Evolutionary conservation across 2,329 filamentous ascomycete genomes (phyloP).

Genomic region (Sodiomyces alkalinus): DNA sequence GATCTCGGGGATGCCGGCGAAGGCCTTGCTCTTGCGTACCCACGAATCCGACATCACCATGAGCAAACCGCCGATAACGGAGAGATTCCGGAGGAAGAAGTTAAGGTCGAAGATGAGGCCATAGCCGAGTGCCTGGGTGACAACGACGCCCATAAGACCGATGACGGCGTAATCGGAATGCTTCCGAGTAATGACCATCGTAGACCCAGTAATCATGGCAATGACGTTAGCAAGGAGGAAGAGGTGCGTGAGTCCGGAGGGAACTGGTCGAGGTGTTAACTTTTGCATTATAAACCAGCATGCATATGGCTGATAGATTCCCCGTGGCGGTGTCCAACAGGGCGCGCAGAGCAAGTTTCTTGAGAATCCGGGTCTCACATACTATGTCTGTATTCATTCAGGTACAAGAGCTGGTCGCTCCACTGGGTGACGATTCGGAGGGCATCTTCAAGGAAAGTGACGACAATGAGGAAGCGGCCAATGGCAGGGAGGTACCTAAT

Average conservation of each 20-base stretch:
- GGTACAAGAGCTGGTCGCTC: constrained; percentile 84
- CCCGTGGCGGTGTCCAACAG: too few species aligned
- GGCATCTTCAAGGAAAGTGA: constrained; percentile 95
- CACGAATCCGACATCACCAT: constrained; percentile 98
- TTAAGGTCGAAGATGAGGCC: constrained; percentile 98
- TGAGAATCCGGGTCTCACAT: constrained; percentile 28
- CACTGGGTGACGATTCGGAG: constrained; percentile 96
- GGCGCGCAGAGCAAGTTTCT: too few species aligned
- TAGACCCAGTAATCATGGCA: constrained; percentile 70
- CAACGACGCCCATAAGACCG: constrained; percentile 78
- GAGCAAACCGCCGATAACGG: constrained; percentile 88
- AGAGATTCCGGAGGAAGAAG: constrained; percentile 98
- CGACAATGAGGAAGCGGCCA: constrained; percentile 93
- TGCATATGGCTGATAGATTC: not conserved
- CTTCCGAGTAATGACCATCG: constrained; percentile 79
- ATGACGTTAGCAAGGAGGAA: constrained; percentile 87
- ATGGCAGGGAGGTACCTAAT: constrained; percentile 81
- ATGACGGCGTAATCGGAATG: constrained; percentile 85
- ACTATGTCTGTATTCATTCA: constrained; percentile 89
- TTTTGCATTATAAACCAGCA: not conserved
- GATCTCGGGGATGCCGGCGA: constrained; percentile 80
- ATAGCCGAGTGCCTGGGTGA: constrained; percentile 90
- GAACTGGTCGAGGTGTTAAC: constrained; percentile 41
- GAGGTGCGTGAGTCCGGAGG: constrained; percentile 72
- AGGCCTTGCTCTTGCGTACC: constrained; percentile 95